phyloP scores from a whole-genome alignment of 2,329 filamentous ascomycete genomes.

The Lachnellula hyalina region DNA sequence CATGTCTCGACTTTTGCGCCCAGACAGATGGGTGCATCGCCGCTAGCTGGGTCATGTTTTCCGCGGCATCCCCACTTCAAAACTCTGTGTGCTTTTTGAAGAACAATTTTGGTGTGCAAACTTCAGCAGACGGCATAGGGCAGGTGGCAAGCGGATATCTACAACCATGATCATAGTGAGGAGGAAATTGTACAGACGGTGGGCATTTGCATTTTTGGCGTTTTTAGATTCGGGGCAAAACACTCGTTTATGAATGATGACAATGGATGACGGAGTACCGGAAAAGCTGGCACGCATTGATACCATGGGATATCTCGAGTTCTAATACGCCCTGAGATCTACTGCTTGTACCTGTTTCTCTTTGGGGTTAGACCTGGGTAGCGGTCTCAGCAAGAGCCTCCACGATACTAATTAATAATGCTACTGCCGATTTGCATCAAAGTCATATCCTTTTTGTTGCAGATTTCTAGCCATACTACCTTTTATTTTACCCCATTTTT shows the following conservation, averaged over 20 bases:
- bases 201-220: background rate
- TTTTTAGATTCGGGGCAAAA: background rate
- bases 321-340: background rate
- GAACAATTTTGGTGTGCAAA: conserved; percentile 1
- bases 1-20: conserved; percentile 18
- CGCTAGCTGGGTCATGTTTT: conserved; percentile 23
- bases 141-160: background rate
- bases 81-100: conserved; percentile 23
- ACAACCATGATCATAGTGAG: background rate
- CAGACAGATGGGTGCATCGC: conserved; percentile 13
- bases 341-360: background rate
- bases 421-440: background rate
- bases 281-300: background rate
- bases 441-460: no score
- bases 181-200: background rate
- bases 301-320: no score
- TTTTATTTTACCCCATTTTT: no score
- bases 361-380: background rate
- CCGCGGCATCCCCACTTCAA: conserved; percentile 5
- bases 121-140: background rate
- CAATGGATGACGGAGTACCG: background rate
- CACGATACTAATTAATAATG: background rate
- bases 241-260: background rate
- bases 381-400: background rate
- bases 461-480: no score